phyloP scores from a whole-genome alignment of 2,329 filamentous ascomycete species.

The Fusarium marasasianum region DNA sequence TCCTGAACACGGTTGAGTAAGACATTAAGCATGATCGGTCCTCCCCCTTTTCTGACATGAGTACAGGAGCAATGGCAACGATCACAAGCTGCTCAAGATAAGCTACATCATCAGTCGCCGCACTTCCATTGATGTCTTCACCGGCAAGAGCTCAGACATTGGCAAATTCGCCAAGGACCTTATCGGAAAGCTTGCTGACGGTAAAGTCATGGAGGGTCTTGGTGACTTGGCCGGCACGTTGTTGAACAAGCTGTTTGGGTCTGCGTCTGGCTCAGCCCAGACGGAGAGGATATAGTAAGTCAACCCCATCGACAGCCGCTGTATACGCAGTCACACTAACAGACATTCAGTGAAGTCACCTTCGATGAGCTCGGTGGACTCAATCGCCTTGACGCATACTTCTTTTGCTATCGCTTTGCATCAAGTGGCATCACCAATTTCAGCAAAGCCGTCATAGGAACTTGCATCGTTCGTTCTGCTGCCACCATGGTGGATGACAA shows the following conservation, averaged over 20 bases:
- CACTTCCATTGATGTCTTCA: neutral
- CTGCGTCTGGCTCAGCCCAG: neutral
- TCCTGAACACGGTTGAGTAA: neutral
- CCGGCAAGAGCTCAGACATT: neutral
- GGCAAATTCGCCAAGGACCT: neutral
- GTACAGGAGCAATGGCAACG: neutral
- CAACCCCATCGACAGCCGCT: accelerated
- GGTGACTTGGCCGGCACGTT: accelerated
- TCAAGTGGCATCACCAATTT: neutral
- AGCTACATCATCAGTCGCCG: neutral
- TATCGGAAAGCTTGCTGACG: neutral
- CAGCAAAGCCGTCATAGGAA: neutral
- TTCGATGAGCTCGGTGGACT: neutral
- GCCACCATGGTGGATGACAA: neutral
- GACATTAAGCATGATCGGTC: accelerated
- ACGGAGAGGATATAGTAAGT: neutral
- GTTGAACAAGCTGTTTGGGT: neutral
- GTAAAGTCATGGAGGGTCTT: neutral
- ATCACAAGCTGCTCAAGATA: neutral
- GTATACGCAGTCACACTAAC: accelerated
- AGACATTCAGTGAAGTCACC: neutral
- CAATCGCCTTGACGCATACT: neutral
- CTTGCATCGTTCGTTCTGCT: neutral
- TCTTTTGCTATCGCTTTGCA: neutral
- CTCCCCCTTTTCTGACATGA: accelerated